Conservation (phyloP, 768 basidiomycete genomes). For the Rhodotorula toruloides region DNA sequence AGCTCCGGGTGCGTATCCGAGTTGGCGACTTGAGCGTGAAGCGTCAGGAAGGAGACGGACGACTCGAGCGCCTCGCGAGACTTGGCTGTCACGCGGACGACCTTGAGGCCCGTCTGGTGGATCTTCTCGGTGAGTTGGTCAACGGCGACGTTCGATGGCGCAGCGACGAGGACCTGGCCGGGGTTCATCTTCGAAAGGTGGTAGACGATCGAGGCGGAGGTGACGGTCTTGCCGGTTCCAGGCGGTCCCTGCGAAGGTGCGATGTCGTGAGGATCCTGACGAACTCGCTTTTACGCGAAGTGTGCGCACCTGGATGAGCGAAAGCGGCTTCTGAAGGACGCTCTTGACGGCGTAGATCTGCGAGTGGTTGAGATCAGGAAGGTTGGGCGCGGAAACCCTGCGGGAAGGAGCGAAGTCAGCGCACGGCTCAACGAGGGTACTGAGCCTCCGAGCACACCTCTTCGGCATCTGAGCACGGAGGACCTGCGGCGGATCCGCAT, state of each 20-base stretch:
- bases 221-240: conserved; percentile 95
- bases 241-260: conserved; percentile 64
- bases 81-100: conserved; percentile 94
- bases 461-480: conserved; percentile 80
- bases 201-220: conserved; percentile 96
- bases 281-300: neutral
- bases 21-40: conserved; percentile 96
- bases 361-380: conserved; percentile 97
- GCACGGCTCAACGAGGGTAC: too few species aligned
- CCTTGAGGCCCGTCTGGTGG: conserved; percentile 96
- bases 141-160: conserved; percentile 97
- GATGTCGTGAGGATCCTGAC: neutral
- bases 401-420: neutral
- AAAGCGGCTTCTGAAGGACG: conserved; percentile 94
- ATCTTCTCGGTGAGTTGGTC: conserved; percentile 99
- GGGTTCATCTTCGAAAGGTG: conserved; percentile 99
- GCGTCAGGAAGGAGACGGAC: conserved; percentile 84
- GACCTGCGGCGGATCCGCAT: conserved; percentile 81
- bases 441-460: too few species aligned
- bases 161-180: conserved; percentile 88
- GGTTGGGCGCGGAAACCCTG: conserved; percentile 85
- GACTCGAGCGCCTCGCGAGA: conserved; percentile 97
- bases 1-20: conserved; percentile 85
- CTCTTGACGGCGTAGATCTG: conserved; percentile 99
- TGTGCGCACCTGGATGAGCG: conserved; percentile 70